Evolutionary conservation across 202 grass and related monocot genomes (phyloP).

Genomic region (Hordeum pubiflorum): DNA sequence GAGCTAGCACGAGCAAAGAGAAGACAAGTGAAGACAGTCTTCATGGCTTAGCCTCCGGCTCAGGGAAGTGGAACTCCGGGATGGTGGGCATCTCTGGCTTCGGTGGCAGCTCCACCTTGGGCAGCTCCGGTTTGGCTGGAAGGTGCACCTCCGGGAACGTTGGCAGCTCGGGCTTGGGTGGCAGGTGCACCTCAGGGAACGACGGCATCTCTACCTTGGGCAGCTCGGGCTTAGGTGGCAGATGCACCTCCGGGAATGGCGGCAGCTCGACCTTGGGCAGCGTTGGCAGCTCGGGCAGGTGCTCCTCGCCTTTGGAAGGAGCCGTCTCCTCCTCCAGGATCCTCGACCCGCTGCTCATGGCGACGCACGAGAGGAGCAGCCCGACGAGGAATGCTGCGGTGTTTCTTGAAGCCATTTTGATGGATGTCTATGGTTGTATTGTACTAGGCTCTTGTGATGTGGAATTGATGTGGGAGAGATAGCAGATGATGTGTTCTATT

Average conservation of each 20-base stretch:
- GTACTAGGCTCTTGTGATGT: background rate
- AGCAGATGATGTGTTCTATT: background rate
- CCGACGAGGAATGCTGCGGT: background rate
- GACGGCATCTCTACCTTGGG: background rate
- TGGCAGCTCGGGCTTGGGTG: background rate
- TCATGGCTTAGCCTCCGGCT: background rate
- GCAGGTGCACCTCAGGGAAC: conserved; percentile 3
- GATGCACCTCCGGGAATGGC: conserved; percentile 1
- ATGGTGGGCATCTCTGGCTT: background rate
- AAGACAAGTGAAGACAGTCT: background rate
- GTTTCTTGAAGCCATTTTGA: conserved; percentile 6
- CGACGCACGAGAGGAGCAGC: conserved; percentile 6
- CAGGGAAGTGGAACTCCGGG: conserved; percentile 24
- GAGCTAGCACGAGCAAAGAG: background rate
- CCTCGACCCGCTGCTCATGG: conserved; percentile 3
- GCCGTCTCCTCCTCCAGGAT: background rate
- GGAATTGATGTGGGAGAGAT: background rate
- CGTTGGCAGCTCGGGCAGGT: background rate
- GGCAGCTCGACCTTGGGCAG: background rate
- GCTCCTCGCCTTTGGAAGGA: background rate
- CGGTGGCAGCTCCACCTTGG: background rate
- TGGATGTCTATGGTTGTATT: background rate
- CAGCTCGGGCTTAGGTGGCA: conserved; percentile 3
- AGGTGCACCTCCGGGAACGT: conserved; percentile 6
- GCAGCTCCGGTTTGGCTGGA: background rate